Conservation (phyloP, 495 filamentous ascomycete genomes). For the Daldinia bambusicola region DNA sequence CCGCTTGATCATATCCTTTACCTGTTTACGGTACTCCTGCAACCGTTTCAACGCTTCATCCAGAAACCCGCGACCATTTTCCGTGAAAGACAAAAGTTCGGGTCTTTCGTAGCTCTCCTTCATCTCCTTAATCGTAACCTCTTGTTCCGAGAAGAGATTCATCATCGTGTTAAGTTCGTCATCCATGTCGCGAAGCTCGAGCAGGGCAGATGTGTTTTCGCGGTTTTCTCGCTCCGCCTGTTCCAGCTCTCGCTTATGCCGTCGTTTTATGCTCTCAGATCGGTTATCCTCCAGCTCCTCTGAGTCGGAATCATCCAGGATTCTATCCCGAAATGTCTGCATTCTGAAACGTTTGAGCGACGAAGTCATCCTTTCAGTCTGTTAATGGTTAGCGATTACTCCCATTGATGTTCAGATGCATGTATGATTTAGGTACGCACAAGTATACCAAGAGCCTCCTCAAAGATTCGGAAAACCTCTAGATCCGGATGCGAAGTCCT, state of each 20-base stretch:
- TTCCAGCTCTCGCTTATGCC: constrained; percentile 63
- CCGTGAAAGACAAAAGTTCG: constrained; percentile 47
- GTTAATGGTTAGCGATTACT: constrained; percentile 13
- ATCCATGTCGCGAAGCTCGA: constrained; percentile 73
- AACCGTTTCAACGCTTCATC: constrained; percentile 64
- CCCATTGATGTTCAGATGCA: background rate
- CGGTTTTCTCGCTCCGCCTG: constrained; percentile 65
- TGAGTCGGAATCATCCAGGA: constrained; percentile 60
- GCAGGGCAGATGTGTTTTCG: constrained; percentile 69
- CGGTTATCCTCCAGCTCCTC: constrained; percentile 60
- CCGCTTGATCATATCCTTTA: constrained; percentile 68
- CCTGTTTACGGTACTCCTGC: constrained; percentile 65
- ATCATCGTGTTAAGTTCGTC: constrained; percentile 70
- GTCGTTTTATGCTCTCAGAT: constrained; percentile 54
- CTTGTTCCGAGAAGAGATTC: constrained; percentile 68
- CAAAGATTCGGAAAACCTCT: constrained; percentile 73
- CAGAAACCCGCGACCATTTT: constrained; percentile 57
- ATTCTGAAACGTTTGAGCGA: constrained; percentile 71
- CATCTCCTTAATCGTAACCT: constrained; percentile 62
- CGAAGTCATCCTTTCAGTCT: constrained; percentile 71
- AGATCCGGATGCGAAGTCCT: constrained; percentile 67
- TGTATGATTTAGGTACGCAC: constrained; percentile 46
- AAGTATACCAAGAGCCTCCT: constrained; percentile 73
- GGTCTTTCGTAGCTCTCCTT: constrained; percentile 49
- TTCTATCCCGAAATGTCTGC: constrained; percentile 56